Evolutionary conservation across 257 asterid genomes (phyloP).

Genomic region (Solanum paucissectum): DNA sequence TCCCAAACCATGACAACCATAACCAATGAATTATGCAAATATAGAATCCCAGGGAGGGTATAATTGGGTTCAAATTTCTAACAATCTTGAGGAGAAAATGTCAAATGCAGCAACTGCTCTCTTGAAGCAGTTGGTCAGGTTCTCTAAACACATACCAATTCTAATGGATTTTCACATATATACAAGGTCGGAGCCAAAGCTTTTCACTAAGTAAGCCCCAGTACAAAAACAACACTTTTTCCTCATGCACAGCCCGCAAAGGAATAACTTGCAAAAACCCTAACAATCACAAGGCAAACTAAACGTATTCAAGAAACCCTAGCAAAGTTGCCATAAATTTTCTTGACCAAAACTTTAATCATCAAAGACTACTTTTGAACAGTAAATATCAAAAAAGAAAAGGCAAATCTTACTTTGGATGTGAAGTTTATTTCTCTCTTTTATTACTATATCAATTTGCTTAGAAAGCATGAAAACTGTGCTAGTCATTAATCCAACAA

Average conservation of each 20-base stretch:
- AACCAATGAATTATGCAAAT: neutral
- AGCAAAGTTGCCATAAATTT: conserved; percentile 13
- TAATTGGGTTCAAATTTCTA: neutral
- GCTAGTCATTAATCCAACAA: neutral
- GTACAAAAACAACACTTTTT: neutral
- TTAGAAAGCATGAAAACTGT: neutral
- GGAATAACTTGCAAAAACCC: neutral
- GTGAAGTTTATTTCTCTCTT: conserved; percentile 22
- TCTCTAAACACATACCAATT: neutral
- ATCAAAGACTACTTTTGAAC: neutral
- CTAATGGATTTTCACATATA: neutral
- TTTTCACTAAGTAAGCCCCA: neutral
- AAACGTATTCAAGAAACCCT: conserved; percentile 13
- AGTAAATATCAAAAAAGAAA: neutral
- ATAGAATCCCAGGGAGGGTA: neutral
- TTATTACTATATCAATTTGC: neutral
- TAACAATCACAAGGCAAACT: neutral
- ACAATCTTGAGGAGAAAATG: neutral
- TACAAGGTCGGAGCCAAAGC: neutral
- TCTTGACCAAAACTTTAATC: neutral
- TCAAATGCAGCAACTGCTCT: neutral
- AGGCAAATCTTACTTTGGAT: conserved; percentile 43
- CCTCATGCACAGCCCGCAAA: neutral
- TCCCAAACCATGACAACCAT: neutral
- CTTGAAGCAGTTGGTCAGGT: neutral